Evolutionary conservation across 345 rosid genomes (phyloP).

Genomic region (Trapa bicornis): DNA sequence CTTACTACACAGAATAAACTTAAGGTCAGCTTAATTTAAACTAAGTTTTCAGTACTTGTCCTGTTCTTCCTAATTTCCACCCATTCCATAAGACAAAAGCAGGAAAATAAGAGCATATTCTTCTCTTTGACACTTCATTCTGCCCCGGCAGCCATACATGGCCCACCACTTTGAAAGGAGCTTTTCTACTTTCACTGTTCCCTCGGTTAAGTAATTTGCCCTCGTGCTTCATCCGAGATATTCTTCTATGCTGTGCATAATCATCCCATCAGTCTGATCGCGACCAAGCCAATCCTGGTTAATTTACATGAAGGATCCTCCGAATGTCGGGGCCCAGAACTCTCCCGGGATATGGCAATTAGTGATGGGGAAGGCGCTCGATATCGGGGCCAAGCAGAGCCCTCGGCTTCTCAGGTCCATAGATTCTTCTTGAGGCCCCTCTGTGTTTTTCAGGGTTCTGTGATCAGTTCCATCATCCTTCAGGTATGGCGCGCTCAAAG

Average conservation of each 20-base stretch:
- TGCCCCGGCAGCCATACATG: not conserved
- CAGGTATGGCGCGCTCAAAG: constrained; percentile 46
- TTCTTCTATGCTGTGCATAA: too few species aligned
- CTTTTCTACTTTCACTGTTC: not conserved
- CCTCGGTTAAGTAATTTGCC: not conserved
- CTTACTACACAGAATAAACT: too few species aligned
- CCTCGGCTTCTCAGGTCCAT: constrained; percentile 74
- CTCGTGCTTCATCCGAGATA: not conserved
- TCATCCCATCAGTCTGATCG: not conserved
- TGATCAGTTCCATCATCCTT: constrained; percentile 28
- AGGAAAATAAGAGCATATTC: not conserved
- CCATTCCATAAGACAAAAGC: not conserved
- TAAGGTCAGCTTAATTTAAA: too few species aligned
- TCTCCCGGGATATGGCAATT: constrained; percentile 38
- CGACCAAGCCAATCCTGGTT: too few species aligned
- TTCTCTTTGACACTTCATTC: not conserved
- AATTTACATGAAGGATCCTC: constrained; percentile 41
- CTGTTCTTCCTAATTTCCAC: constrained; percentile 14
- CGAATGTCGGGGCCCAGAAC: constrained; percentile 71
- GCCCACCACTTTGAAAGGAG: not conserved
- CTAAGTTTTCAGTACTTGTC: too few species aligned
- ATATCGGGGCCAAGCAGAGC: constrained; percentile 67
- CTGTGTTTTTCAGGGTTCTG: constrained; percentile 20
- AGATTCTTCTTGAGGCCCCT: constrained; percentile 11
- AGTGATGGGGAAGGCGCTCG: constrained; percentile 71